Conservation (phyloP, 2,329 filamentous ascomycete species). For the Paraconiothyrium sp. region DNA sequence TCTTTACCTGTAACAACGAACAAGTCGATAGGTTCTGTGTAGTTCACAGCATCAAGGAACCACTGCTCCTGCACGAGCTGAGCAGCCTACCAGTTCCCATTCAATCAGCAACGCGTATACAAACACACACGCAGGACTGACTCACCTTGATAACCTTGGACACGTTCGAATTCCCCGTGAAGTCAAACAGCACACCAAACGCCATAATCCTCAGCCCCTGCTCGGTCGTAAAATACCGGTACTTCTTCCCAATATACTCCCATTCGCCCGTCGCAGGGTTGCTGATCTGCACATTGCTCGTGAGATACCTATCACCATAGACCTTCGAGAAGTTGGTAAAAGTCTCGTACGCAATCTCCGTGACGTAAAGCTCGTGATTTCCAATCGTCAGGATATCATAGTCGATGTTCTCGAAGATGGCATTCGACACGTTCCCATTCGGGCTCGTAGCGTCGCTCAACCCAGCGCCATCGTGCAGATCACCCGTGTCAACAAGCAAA, state of each 20-base stretch:
- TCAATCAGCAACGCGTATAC: background rate
- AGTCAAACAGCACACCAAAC: constrained; percentile 62
- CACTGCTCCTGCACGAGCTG: constrained; percentile 64
- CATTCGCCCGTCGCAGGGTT: constrained; percentile 55
- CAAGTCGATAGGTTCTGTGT: constrained; percentile 66
- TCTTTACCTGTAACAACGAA: constrained; percentile 64
- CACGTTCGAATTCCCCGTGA: constrained; percentile 67
- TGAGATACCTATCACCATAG: constrained; percentile 65
- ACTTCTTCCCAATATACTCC: constrained; percentile 58
- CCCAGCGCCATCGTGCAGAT: constrained; percentile 73
- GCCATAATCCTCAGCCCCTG: constrained; percentile 61
- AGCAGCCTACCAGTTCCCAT: constrained; percentile 51
- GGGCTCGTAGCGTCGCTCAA: constrained; percentile 68
- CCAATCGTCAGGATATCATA: constrained; percentile 66
- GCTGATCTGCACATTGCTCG: constrained; percentile 62
- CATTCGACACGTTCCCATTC: constrained; percentile 65
- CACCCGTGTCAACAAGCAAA: constrained; percentile 69
- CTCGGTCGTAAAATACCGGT: constrained; percentile 61
- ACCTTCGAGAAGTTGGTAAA: constrained; percentile 67
- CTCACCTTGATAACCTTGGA: constrained; percentile 63
- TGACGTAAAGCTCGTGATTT: constrained; percentile 73
- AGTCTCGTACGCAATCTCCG: constrained; percentile 69
- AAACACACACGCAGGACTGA: background rate
- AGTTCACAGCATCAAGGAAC: constrained; percentile 68
- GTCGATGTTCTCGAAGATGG: constrained; percentile 62